These are phyloP conservation scores for Stevia rebaudiana DNA, from an alignment of 140 eudicot genomes.

Conservation along the genomic window DNA sequence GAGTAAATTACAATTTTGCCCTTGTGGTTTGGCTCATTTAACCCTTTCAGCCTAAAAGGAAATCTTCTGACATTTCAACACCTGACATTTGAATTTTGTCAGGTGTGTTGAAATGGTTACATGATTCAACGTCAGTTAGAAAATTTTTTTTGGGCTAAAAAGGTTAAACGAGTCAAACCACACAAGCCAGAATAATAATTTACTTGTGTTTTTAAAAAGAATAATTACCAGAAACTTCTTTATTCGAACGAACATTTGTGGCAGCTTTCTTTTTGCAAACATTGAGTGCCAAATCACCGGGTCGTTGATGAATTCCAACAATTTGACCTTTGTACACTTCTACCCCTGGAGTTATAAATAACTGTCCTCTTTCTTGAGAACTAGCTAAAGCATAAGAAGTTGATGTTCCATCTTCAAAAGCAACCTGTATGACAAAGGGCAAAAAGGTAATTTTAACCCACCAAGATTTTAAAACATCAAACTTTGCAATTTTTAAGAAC, in stretches of 20 bases:
- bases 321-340: constrained; percentile 90
- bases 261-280: constrained; percentile 98
- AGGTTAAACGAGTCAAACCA: too few species aligned
- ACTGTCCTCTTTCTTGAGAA: constrained; percentile 90
- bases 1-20: too few species aligned
- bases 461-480: background rate
- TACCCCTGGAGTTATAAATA: constrained; percentile 71
- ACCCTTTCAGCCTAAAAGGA: too few species aligned
- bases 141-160: too few species aligned
- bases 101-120: too few species aligned
- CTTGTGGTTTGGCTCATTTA: too few species aligned
- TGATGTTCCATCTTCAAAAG: constrained; percentile 79
- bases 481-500: too few species aligned
- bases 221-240: constrained; percentile 72
- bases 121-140: too few species aligned
- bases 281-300: constrained; percentile 78
- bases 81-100: too few species aligned
- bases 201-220: too few species aligned
- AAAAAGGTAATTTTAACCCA: constrained; percentile 1
- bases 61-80: too few species aligned
- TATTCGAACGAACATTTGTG: constrained; percentile 88
- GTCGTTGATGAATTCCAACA: constrained; percentile 93
- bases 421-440: constrained; percentile 44
- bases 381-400: constrained; percentile 82
- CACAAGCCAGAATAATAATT: too few species aligned